Evolutionary conservation across 1,139 yeast species (phyloP), one percentile per base, ranked within the genome.

Genomic region (Yamadazyma diospyri): DNA sequence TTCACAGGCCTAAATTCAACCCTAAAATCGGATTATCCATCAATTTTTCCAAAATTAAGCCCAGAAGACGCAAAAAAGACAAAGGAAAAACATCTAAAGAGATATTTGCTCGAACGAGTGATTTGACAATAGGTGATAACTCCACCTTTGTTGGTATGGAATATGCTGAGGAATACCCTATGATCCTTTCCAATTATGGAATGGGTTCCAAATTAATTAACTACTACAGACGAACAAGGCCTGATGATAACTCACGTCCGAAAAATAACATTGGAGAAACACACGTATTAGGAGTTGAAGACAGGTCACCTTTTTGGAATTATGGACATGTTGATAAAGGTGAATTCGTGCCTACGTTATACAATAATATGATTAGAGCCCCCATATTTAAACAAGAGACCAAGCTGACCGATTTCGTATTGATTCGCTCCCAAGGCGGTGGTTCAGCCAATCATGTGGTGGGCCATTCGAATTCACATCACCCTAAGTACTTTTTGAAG

Each of bases 241-340:
- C 82, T 11, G 92, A 85, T 35, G 99, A 94, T 53, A 75, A 78
- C 5, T 70, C 84, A 4, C 76, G 98, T 41, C 98, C 98, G 0
- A 89, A 89, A 48, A 70, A 89, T 7, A 77, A 87, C 1, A 71
- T 88, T 27, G 99, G 99, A 33, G 99, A 94, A 56, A 92, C 98
- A 0, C 94, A 86, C 58, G 96, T 94, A 3, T 66, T 94, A 25
- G 97, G 97, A 12, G 87, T 86, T 2, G 96, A 88, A 51, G 99
- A 94, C 57, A 73, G 95, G 47, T 85, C 95, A 9, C 97, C 99
- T 9, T 94, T 92, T 53, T 94, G 98, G 98, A 92, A 89, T 54
- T 94, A 88, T 64, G 99, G 99, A 2, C 85, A 84, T 59, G 97
- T 94, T 10, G 96, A 88, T 32, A 86, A 89, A 2, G 99, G 98